phyloP scores from a whole-genome alignment of 768 basidiomycete genomes.

The Lyophyllum shimeji region DNA sequence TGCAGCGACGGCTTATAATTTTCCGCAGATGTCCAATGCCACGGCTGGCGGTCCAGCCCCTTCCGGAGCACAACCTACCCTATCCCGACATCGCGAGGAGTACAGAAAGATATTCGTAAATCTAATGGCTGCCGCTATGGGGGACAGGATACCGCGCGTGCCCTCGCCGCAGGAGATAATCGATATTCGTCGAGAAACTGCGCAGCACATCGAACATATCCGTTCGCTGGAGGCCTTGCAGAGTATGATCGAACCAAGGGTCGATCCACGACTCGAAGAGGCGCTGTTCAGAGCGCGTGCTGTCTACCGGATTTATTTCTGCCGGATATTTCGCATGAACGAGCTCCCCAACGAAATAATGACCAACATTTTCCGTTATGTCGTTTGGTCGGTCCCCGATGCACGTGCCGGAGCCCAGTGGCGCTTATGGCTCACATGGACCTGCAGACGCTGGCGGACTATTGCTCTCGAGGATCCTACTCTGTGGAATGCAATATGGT shows the following conservation, averaged over 20 bases:
- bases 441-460: conserved; percentile 56
- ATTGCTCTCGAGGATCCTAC: conserved; percentile 47
- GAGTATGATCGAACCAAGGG: neutral
- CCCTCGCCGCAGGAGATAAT: conserved; percentile 16
- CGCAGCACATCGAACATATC: conserved; percentile 15
- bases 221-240: conserved; percentile 11
- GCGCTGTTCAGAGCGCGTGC: conserved; percentile 32
- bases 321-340: conserved; percentile 52
- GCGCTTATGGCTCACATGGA: conserved; percentile 56
- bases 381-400: conserved; percentile 50
- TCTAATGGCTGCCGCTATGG: conserved; percentile 2
- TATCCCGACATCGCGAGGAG: conserved; percentile 1
- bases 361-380: conserved; percentile 59
- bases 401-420: conserved; percentile 31
- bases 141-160: conserved; percentile 19
- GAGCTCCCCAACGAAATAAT: conserved; percentile 68
- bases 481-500: conserved; percentile 68
- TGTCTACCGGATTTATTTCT: conserved; percentile 29
- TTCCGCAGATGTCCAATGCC: neutral
- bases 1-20: neutral
- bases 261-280: conserved; percentile 21
- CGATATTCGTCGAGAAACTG: conserved; percentile 14
- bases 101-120: conserved; percentile 3
- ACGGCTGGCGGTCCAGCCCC: neutral
- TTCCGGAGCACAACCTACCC: neutral